These are phyloP conservation scores for Psidium guajava DNA, from an alignment of 345 rosid genomes.

Conservation along the genomic window DNA sequence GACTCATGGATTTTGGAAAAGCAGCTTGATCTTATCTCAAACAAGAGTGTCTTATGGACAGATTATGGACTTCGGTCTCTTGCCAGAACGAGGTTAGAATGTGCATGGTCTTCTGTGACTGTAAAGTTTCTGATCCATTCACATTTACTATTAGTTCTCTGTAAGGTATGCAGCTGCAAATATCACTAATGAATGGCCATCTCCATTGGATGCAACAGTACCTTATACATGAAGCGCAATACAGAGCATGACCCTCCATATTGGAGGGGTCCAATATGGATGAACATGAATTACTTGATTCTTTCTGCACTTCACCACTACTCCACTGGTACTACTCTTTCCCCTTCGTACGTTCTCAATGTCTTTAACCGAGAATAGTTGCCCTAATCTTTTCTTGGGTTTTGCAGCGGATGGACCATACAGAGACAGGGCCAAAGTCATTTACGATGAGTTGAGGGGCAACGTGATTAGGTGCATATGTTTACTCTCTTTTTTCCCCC, in stretches of 20 bases:
- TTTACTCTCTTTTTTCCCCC: no score
- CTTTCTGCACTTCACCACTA: constrained; percentile 86
- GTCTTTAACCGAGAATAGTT: background rate
- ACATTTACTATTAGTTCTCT: background rate
- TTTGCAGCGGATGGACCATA: constrained; percentile 69
- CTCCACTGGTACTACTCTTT: constrained; percentile 39
- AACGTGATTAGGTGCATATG: constrained; percentile 55
- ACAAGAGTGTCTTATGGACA: constrained; percentile 62
- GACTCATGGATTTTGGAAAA: constrained; percentile 71
- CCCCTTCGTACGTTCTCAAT: background rate
- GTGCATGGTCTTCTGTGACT: background rate
- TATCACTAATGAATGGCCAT: background rate
- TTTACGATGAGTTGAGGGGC: constrained; percentile 52
- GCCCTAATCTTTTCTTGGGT: background rate
- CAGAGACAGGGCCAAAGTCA: constrained; percentile 40
- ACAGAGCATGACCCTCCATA: constrained; percentile 86
- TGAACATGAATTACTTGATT: constrained; percentile 87
- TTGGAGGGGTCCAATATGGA: constrained; percentile 96
- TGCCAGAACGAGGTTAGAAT: constrained; percentile 61
- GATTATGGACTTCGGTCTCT: constrained; percentile 91
- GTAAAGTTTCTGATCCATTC: background rate
- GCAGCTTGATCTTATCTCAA: constrained; percentile 82
- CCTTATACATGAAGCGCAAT: constrained; percentile 85
- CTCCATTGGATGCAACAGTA: constrained; percentile 23
- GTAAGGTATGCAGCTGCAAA: background rate